phyloP scores from a whole-genome alignment of 148 eudicot species.

The Persicaria maculosa region DNA sequence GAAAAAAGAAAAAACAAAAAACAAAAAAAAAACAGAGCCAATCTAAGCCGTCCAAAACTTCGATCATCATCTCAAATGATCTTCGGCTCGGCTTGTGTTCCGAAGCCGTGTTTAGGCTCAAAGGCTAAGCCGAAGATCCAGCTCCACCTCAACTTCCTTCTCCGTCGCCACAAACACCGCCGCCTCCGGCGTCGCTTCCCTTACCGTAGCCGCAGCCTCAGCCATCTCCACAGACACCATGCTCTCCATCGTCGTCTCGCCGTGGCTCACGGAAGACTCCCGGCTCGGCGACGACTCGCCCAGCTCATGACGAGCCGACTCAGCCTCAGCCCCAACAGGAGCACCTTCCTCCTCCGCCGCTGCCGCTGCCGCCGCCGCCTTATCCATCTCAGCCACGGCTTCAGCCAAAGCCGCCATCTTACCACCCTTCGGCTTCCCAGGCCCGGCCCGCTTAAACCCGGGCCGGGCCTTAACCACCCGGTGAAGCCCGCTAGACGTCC shows the following conservation, averaged over 20 bases:
- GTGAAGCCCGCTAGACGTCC: conserved; percentile 25
- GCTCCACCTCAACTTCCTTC: conserved; percentile 10
- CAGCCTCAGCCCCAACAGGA: background rate
- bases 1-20: background rate
- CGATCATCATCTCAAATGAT: background rate
- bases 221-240: conserved; percentile 27
- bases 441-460: conserved; percentile 46
- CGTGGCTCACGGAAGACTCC: conserved; percentile 64
- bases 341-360: no score
- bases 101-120: background rate
- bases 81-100: background rate
- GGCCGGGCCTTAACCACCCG: conserved; percentile 34
- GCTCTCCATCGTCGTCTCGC: conserved; percentile 21
- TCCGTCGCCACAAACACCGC: background rate
- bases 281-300: conserved; percentile 51
- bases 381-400: background rate
- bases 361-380: background rate
- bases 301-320: conserved; percentile 11
- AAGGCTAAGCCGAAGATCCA: conserved; percentile 33
- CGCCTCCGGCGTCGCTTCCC: conserved; percentile 8
- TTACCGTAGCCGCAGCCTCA: conserved; percentile 15
- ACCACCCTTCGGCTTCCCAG: conserved; percentile 25
- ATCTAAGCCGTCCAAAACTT: conserved; percentile 10
- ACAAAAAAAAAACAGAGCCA: background rate
- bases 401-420: conserved; percentile 7